phyloP scores from a whole-genome alignment of 2,329 filamentous ascomycete genomes.

The Fusarium agapanthi region DNA sequence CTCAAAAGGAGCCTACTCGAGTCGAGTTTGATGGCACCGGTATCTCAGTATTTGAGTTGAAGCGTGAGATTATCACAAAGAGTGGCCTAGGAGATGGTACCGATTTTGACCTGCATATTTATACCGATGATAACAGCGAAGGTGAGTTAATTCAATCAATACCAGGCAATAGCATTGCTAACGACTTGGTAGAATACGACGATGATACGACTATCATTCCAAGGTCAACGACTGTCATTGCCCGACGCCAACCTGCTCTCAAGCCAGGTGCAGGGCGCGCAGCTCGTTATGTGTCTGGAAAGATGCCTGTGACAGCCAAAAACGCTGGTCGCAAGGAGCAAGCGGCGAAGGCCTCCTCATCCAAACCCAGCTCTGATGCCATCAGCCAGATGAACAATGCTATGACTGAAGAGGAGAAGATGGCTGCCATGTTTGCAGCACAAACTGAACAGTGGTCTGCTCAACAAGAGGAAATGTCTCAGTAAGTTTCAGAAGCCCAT shows the following conservation, averaged over 20 bases:
- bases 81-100: constrained; percentile 94
- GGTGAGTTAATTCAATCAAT: constrained; percentile 64
- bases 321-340: constrained; percentile 76
- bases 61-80: constrained; percentile 96
- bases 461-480: constrained; percentile 92
- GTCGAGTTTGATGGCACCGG: constrained; percentile 97
- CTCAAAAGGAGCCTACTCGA: constrained; percentile 91
- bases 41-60: constrained; percentile 98
- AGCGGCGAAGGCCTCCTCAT: constrained; percentile 63
- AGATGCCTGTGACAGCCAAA: constrained; percentile 90
- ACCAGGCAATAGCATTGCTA: constrained; percentile 29
- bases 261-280: constrained; percentile 90
- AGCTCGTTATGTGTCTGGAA: constrained; percentile 93
- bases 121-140: constrained; percentile 90
- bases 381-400: constrained; percentile 76
- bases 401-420: constrained; percentile 92
- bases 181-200: constrained; percentile 77
- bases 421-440: constrained; percentile 89
- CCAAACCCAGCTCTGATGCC: constrained; percentile 66
- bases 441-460: constrained; percentile 92
- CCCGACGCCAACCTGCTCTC: constrained; percentile 82
- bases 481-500: constrained; percentile 58
- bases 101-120: constrained; percentile 95
- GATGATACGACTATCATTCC: constrained; percentile 98
- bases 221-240: constrained; percentile 92